Evolutionary conservation across 139 green algal genomes (phyloP).

Genomic region (Picochlorum costavermella): DNA sequence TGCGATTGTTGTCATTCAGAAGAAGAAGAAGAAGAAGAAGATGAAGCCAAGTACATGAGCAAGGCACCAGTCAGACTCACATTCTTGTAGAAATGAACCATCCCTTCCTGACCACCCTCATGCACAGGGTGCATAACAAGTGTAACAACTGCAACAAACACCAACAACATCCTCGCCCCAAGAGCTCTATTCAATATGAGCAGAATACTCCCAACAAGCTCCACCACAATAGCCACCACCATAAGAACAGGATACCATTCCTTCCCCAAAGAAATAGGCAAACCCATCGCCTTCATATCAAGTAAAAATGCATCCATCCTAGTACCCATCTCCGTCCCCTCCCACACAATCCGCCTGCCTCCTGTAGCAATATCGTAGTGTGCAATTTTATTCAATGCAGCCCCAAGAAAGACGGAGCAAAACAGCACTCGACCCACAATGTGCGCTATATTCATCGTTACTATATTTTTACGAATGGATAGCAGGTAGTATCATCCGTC

Average conservation of each 20-base stretch:
- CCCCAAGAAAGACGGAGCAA: slow-evolving; percentile 2
- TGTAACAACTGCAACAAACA: slow-evolving; percentile 7
- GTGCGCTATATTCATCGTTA: not conserved
- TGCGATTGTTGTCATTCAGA: too few relatives aligned
- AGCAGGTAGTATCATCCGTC: not conserved
- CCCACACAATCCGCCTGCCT: not conserved
- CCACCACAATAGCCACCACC: not conserved
- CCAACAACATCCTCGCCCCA: slow-evolving; percentile 10
- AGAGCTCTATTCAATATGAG: slow-evolving; percentile 6
- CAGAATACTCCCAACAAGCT: slow-evolving; percentile 8
- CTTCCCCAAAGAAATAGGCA: not conserved
- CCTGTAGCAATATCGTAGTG: not conserved
- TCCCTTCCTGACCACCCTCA: not conserved
- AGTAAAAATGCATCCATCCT: not conserved
- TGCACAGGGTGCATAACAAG: slow-evolving; percentile 4
- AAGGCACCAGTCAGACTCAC: slow-evolving; percentile 2
- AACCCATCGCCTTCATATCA: not conserved
- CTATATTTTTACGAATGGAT: not conserved
- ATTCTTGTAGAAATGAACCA: slow-evolving; percentile 10
- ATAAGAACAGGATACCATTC: slow-evolving; percentile 6
- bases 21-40: too few relatives aligned
- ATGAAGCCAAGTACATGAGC: slow-evolving; percentile 1
- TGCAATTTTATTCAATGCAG: not conserved
- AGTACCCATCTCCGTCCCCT: not conserved
- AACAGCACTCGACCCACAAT: slow-evolving; percentile 9